These are phyloP conservation scores for Pythium pyrilobum DNA, from an alignment of 352 stramenopile species.

Conservation along the genomic window DNA sequence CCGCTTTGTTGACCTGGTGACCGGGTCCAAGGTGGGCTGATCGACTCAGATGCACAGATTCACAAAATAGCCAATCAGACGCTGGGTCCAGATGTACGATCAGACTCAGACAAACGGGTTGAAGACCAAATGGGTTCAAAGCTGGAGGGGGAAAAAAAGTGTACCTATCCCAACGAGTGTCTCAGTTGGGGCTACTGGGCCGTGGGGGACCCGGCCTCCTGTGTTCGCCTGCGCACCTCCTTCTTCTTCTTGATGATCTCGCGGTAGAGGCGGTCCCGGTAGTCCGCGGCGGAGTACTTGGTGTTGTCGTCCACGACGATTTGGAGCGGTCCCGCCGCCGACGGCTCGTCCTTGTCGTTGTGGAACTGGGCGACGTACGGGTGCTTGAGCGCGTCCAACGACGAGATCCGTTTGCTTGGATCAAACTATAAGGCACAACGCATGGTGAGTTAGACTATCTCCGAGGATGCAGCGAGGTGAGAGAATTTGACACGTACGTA, in stretches of 20 bases:
- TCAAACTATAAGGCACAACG: slow-evolving; percentile 73
- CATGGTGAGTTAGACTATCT: neutral
- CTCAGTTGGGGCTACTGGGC: slow-evolving; percentile 3
- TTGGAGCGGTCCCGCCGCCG: slow-evolving; percentile 53
- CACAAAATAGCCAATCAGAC: neutral
- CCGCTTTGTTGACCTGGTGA: too few relatives aligned
- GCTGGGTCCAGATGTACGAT: neutral
- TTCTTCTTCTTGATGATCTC: slow-evolving; percentile 94
- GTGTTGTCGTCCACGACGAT: slow-evolving; percentile 94
- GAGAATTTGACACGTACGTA: slow-evolving; percentile 37
- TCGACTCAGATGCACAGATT: slow-evolving; percentile 7
- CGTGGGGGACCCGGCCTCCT: slow-evolving; percentile 23
- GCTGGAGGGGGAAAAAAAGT: too few relatives aligned
- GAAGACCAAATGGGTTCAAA: slow-evolving; percentile 9
- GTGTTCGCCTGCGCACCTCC: slow-evolving; percentile 65
- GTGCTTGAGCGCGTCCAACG: slow-evolving; percentile 87
- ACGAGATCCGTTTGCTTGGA: slow-evolving; percentile 86
- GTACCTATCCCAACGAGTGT: too few relatives aligned
- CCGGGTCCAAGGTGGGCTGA: neutral
- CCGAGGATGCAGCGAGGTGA: neutral
- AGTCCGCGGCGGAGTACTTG: slow-evolving; percentile 92
- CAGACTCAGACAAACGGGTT: slow-evolving; percentile 1
- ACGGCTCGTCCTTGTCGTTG: slow-evolving; percentile 92
- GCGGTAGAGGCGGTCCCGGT: slow-evolving; percentile 89
- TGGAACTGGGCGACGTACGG: slow-evolving; percentile 94